Evolutionary conservation across 2,329 filamentous ascomycete species (phyloP).

Genomic region (Ophiostoma montium): DNA sequence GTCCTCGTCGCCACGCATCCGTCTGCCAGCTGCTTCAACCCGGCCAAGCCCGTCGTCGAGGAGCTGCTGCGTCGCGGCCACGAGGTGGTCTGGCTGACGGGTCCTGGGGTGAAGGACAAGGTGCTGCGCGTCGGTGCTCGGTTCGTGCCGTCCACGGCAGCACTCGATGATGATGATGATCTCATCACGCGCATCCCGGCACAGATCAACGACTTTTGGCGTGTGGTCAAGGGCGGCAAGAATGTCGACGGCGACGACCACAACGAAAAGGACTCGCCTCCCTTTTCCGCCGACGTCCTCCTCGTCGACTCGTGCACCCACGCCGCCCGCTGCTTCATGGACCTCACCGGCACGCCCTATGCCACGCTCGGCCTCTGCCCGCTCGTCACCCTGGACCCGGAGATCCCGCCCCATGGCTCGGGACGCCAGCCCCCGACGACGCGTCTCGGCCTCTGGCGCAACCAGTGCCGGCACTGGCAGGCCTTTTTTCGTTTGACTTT

Average conservation of each 20-base stretch:
- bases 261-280: background rate
- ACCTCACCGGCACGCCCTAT: constrained; percentile 17
- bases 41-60: constrained; percentile 25
- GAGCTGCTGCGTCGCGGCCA: constrained; percentile 25
- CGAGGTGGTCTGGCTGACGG: constrained; percentile 25
- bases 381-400: constrained; percentile 16
- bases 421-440: constrained; percentile 18
- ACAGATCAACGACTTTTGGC: constrained; percentile 9
- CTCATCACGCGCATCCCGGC: constrained; percentile 9
- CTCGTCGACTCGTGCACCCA: constrained; percentile 13
- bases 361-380: constrained; percentile 27
- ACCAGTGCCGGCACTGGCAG: constrained; percentile 16
- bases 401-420: constrained; percentile 21
- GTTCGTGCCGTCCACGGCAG: constrained; percentile 19
- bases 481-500: constrained; percentile 8
- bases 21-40: constrained; percentile 25
- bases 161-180: constrained; percentile 13
- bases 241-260: background rate
- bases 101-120: constrained; percentile 20
- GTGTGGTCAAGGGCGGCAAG: background rate
- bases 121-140: constrained; percentile 22
- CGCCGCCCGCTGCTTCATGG: constrained; percentile 10
- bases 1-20: constrained; percentile 26
- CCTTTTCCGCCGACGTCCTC: constrained; percentile 10
- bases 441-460: constrained; percentile 16